Percentiles rank a stretch among this genome's conserved stretches.
Evolutionary conservation across 176 grass and related monocot species (phyloP).

Genomic region (Olyra latifolia): DNA sequence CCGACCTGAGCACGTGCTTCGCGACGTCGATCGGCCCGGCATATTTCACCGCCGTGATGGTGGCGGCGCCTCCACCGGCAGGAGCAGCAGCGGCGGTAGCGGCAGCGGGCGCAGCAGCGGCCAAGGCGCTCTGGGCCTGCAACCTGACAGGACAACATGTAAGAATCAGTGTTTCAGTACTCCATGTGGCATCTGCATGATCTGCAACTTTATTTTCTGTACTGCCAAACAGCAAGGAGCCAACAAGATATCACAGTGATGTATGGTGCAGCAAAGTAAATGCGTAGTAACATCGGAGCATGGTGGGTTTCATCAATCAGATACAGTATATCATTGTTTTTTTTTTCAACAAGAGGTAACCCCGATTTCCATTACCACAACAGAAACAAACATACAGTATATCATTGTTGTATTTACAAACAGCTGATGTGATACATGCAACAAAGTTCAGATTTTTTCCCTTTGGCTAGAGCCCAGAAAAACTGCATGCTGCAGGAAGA

Average conservation of each 20-base stretch:
- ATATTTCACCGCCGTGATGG: conserved; percentile 52
- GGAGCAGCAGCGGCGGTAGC: neutral
- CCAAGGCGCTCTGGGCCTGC: conserved; percentile 77
- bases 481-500: neutral
- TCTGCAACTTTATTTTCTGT: neutral
- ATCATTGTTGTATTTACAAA: neutral
- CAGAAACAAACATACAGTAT: no score
- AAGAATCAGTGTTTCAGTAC: neutral
- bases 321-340: neutral
- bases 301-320: neutral
- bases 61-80: neutral
- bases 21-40: conserved; percentile 79
- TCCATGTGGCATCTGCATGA: neutral
- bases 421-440: neutral
- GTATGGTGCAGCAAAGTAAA: neutral
- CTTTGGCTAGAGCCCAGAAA: neutral
- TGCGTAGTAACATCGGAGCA: neutral
- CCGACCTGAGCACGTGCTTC: conserved; percentile 56
- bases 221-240: neutral
- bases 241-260: neutral
- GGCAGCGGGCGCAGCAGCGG: no score
- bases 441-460: neutral
- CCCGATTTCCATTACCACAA: no score
- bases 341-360: no score
- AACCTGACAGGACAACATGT: conserved; percentile 34